Conservation (phyloP, 192 early-diverging fungal genomes). For the Gonapodya prolifera region DNA sequence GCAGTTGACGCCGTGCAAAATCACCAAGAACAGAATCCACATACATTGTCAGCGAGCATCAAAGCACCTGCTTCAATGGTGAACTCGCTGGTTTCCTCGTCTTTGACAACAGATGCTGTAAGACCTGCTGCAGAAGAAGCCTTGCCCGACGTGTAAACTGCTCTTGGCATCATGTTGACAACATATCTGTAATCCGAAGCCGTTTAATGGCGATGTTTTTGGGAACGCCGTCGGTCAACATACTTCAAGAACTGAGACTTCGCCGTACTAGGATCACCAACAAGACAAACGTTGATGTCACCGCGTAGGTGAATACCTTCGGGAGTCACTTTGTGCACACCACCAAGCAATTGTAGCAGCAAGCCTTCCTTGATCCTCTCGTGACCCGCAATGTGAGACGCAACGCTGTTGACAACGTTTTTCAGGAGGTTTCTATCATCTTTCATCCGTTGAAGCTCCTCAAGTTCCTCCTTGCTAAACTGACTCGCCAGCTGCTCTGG, state of each 20-base stretch:
- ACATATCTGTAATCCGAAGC: constrained; percentile 54
- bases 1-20: too few species aligned
- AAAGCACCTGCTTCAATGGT: constrained; percentile 95
- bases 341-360: constrained; percentile 84
- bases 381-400: constrained; percentile 82
- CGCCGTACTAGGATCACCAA: constrained; percentile 89
- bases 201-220: too few species aligned
- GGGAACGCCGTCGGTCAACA: too few species aligned
- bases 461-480: constrained; percentile 51
- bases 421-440: constrained; percentile 51
- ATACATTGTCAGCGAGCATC: constrained; percentile 92
- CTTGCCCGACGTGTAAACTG: constrained; percentile 93
- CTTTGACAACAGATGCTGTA: constrained; percentile 87
- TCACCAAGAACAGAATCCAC: not conserved
- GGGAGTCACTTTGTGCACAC: constrained; percentile 83
- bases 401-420: constrained; percentile 68
- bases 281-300: constrained; percentile 95
- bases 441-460: constrained; percentile 55
- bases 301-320: constrained; percentile 93
- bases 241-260: constrained; percentile 94
- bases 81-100: constrained; percentile 95
- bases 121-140: constrained; percentile 91
- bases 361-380: constrained; percentile 92
- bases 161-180: constrained; percentile 74
- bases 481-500: constrained; percentile 2